phyloP scores from a whole-genome alignment of 306 rosid genomes.

The Casuarina cunninghamiana region DNA sequence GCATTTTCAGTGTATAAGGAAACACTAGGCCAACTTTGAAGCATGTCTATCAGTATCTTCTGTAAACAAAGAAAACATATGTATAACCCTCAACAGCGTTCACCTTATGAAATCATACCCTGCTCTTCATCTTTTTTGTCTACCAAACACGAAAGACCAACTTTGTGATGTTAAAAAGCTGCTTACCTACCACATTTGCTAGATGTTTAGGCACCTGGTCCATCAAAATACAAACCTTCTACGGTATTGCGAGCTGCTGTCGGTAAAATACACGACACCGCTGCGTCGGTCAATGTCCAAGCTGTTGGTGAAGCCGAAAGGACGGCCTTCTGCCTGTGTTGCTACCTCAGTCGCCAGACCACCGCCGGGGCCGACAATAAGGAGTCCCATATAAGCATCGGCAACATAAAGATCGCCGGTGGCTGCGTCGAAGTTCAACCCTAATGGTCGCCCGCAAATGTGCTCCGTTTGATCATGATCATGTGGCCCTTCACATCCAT shows the following conservation, averaged over 20 bases:
- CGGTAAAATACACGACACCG: constrained; percentile 60
- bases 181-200: no score
- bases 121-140: no score
- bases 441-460: constrained; percentile 77
- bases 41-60: no score
- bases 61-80: no score
- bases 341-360: constrained; percentile 35
- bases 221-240: constrained; percentile 49
- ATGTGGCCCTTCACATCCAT: constrained; percentile 54
- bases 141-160: no score
- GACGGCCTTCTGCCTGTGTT: constrained; percentile 24
- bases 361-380: constrained; percentile 54
- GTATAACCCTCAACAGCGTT: no score
- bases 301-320: constrained; percentile 50
- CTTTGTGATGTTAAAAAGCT: no score
- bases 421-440: constrained; percentile 44
- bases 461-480: constrained; percentile 49
- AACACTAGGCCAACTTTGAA: no score
- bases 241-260: constrained; percentile 52
- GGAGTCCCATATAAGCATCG: constrained; percentile 75
- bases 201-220: no score
- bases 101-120: no score
- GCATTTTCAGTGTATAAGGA: no score
- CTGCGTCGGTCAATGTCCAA: constrained; percentile 57
- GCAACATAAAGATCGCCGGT: constrained; percentile 60